These are phyloP conservation scores for Boeremia exigua DNA, from an alignment of 2,329 filamentous ascomycete species.

Conservation along the genomic window DNA sequence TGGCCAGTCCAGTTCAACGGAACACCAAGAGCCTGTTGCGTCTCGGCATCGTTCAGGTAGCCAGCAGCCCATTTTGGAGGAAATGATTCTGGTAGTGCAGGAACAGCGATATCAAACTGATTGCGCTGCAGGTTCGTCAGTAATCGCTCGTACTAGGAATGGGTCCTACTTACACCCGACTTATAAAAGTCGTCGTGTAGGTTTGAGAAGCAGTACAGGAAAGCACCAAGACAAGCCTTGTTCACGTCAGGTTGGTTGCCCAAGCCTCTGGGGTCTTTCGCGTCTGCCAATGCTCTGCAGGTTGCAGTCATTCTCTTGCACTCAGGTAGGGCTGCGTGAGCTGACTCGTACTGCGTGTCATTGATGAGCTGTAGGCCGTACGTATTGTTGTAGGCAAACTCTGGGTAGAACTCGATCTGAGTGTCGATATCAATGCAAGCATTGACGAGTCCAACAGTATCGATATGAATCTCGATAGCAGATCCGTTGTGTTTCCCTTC, in stretches of 20 bases:
- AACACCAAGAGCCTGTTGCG: constrained; percentile 63
- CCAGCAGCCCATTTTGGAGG: constrained; percentile 24
- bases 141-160: neutral
- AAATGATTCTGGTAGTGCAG: neutral
- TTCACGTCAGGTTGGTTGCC: constrained; percentile 35
- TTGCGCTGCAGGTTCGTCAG: constrained; percentile 8
- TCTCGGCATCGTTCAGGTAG: constrained; percentile 55
- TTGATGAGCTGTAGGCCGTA: constrained; percentile 59
- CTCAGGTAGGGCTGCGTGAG: neutral
- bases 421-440: constrained; percentile 54
- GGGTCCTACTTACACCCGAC: constrained; percentile 43
- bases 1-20: constrained; percentile 55
- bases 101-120: constrained; percentile 34
- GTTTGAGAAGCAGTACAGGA: constrained; percentile 58
- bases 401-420: constrained; percentile 53
- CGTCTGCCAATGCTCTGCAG: neutral
- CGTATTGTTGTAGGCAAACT: constrained; percentile 62
- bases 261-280: constrained; percentile 46
- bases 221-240: constrained; percentile 57
- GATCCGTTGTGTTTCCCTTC: constrained; percentile 32
- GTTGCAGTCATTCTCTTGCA: constrained; percentile 29
- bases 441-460: constrained; percentile 56
- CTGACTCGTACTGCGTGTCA: constrained; percentile 21
- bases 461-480: constrained; percentile 43
- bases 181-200: constrained; percentile 41